A percentile compares a stretch with the other conserved stretches of the same genome.
These are phyloP conservation scores for Lodderomyces theae DNA, from an alignment of 1,139 yeast species.

Conservation along the genomic window DNA sequence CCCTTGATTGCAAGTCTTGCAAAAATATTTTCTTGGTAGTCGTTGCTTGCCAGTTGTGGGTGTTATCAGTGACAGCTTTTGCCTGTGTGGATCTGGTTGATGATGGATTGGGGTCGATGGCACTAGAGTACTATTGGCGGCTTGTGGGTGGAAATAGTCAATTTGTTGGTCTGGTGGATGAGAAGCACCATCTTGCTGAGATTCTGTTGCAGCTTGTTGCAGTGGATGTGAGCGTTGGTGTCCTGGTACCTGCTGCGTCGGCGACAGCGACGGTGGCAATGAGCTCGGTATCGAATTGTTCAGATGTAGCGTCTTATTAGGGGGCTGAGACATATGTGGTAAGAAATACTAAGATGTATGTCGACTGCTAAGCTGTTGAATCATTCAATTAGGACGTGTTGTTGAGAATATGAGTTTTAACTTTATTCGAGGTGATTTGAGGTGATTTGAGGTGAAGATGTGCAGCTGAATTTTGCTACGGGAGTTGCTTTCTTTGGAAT, in stretches of 20 bases:
- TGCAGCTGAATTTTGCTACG: too few species aligned
- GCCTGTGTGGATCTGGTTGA: neutral
- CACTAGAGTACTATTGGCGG: neutral
- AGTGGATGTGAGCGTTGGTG: neutral
- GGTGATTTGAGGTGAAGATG: too few species aligned
- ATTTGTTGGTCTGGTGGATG: slow-evolving; percentile 1
- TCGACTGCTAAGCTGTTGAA: too few species aligned
- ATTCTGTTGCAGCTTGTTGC: neutral
- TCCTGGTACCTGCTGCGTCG: neutral
- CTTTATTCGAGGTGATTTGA: too few species aligned
- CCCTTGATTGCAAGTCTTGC: slow-evolving; percentile 59
- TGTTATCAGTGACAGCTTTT: neutral
- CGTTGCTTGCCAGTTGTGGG: slow-evolving; percentile 8
- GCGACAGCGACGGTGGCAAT: neutral
- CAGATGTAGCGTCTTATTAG: neutral
- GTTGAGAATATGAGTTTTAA: too few species aligned
- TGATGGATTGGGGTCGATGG: neutral
- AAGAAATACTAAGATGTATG: neutral
- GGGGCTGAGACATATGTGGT: neutral
- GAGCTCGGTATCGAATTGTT: neutral
- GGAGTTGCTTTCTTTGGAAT: too few species aligned
- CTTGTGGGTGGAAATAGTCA: neutral
- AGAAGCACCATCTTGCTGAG: neutral
- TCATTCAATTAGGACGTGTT: too few species aligned
- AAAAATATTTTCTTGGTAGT: slow-evolving; percentile 37